phyloP scores from a whole-genome alignment of 1,284 basidiomycete genomes.

The Ganoderma lucidum region DNA sequence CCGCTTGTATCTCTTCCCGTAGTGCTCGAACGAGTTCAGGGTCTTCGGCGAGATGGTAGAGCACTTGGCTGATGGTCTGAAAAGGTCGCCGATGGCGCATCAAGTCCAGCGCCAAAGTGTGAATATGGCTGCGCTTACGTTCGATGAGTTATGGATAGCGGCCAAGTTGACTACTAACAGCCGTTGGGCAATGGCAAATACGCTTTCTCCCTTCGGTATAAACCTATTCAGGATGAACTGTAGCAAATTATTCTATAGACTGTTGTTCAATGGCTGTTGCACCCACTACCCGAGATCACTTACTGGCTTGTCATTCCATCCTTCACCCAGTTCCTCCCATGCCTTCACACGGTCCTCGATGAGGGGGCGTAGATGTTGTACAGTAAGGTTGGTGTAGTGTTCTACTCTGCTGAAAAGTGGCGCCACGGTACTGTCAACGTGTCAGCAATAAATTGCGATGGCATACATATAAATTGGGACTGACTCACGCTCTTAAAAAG shows the following conservation, averaged over 20 bases:
- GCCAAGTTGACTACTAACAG: slow-evolving; percentile 54
- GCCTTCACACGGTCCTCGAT: neutral
- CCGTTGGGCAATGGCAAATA: slow-evolving; percentile 44
- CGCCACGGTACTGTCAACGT: neutral
- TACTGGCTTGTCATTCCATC: slow-evolving; percentile 1
- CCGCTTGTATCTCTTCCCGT: slow-evolving; percentile 52
- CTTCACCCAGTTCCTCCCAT: neutral
- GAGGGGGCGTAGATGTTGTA: neutral
- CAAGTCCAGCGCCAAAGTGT: neutral
- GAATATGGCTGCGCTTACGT: slow-evolving; percentile 38
- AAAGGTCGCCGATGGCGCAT: neutral
- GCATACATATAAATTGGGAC: neutral
- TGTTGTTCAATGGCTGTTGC: neutral
- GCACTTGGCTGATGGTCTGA: slow-evolving; percentile 46
- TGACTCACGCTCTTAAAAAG: neutral
- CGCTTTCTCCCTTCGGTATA: slow-evolving; percentile 39
- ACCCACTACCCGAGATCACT: neutral
- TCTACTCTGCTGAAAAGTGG: neutral
- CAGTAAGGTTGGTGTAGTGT: neutral
- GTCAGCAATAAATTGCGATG: neutral
- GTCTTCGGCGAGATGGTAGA: slow-evolving; percentile 51
- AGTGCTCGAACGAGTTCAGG: slow-evolving; percentile 51
- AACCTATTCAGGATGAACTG: slow-evolving; percentile 53
- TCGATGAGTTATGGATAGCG: slow-evolving; percentile 46
- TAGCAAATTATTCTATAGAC: slow-evolving; percentile 49